Evolutionary conservation across 768 basidiomycete genomes (phyloP), one percentile per base, ranked within the genome.

Genomic region (Suillus fuscotomentosus): DNA sequence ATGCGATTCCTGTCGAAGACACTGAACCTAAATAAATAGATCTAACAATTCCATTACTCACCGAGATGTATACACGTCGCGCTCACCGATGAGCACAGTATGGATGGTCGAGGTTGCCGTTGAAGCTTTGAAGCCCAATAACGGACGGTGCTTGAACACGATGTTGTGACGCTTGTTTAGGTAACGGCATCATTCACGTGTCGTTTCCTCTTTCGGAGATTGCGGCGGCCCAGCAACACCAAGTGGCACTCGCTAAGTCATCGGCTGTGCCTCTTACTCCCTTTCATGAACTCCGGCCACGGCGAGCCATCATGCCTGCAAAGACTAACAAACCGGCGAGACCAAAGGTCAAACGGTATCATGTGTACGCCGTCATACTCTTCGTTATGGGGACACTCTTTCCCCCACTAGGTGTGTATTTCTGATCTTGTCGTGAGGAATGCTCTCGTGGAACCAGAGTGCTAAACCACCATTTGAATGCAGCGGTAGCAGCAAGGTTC

Each of bases 401-500:
- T 63, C 95, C 95, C 10, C 95, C 95, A 36, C 83, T 98, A 36
- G 95, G 95, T 96, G 56, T 61, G 84, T 73, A 17, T 45, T 3
- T 20, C 13, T 17, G 2, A n/a, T 5, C 38, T 13, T 13, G 24
- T 51, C 50, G 7, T 51, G 34, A 10, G 34, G 14, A 43, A 17
- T 60, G 41, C 50, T 45, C 34, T 45, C 47, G 55, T 27, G 20
- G 11, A 53, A 17, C 4, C 2, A 2, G 31, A 34, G 20, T 54
- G 11, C 63, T 65, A 63, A 67, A 54, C 3, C 51, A 39, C 34
- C 55, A 60, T 62, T 64, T 65, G 50, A 47, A 51, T 63, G 4
- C 73, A 97, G 95, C 96, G 65, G 95, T 97, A 38, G 95, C 94
- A 6, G 90, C 94, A 27, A 84, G 96, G 63, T 98, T 98, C 73